phyloP scores from a whole-genome alignment of 768 basidiomycete species.

The Agaricus subrufescens region DNA sequence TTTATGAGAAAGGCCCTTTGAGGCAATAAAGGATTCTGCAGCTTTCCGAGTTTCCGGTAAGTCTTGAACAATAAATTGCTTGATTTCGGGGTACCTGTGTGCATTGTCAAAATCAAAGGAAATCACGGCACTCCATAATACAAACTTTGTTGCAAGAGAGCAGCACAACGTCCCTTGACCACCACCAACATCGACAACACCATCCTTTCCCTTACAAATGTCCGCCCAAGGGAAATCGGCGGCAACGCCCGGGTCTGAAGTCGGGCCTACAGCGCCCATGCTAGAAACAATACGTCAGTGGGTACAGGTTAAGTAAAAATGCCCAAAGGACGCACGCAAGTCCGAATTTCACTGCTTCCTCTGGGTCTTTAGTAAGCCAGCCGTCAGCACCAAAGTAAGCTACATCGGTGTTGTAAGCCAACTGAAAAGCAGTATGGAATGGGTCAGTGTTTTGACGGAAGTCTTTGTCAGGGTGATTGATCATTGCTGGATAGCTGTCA shows the following conservation, averaged over 20 bases:
- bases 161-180: conserved; percentile 35
- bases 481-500: conserved; percentile 25
- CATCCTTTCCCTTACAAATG: conserved; percentile 29
- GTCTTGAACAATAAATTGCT: conserved; percentile 33
- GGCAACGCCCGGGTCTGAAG: conserved; percentile 32
- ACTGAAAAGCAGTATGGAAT: conserved; percentile 33
- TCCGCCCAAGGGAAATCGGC: conserved; percentile 35
- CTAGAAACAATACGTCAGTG: conserved; percentile 13
- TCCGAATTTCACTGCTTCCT: conserved; percentile 30
- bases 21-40: conserved; percentile 28
- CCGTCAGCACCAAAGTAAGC: conserved; percentile 30
- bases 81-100: conserved; percentile 30
- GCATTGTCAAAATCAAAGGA: background rate
- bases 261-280: conserved; percentile 32
- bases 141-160: conserved; percentile 31
- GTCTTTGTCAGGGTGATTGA: conserved; percentile 29
- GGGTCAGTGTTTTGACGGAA: conserved; percentile 29
- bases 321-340: conserved; percentile 19
- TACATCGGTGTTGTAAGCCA: conserved; percentile 30
- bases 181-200: conserved; percentile 35
- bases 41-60: conserved; percentile 29
- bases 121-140: background rate
- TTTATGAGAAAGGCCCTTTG: conserved; percentile 24
- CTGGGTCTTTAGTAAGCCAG: conserved; percentile 32
- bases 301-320: too few species aligned